Evolutionary conservation across 1,139 yeast species (phyloP).

Genomic region (Pichia sp.): DNA sequence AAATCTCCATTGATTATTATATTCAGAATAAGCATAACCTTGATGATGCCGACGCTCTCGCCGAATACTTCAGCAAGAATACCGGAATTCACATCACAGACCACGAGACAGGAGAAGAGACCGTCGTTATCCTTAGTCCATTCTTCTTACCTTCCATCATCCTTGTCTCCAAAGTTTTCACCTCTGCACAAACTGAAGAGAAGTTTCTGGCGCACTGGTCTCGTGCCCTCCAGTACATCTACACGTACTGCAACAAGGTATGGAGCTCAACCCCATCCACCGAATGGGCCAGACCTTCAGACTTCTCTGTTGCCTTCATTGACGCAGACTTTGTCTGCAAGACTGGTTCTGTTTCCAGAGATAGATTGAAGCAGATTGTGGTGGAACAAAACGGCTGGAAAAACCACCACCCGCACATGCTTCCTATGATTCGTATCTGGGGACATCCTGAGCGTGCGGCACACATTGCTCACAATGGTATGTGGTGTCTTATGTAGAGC

Average conservation of each 20-base stretch:
- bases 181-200: not conserved
- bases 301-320: not conserved
- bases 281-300: not conserved
- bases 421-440: conserved; percentile 10
- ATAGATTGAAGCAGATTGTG: not conserved
- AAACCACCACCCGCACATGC: not conserved
- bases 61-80: too few species aligned
- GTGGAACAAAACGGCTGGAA: not conserved
- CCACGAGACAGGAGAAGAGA: not conserved
- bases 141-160: not conserved
- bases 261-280: not conserved
- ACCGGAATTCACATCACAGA: not conserved
- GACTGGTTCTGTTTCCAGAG: conserved; percentile 4
- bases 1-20: too few species aligned
- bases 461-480: conserved; percentile 6
- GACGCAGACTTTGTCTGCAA: conserved; percentile 2
- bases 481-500: conserved; percentile 29
- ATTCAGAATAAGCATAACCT: too few species aligned
- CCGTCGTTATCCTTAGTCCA: not conserved
- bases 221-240: not conserved
- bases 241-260: not conserved
- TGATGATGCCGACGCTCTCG: too few species aligned
- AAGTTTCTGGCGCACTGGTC: not conserved
- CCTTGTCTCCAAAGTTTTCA: not conserved
- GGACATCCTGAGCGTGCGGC: not conserved